These are phyloP conservation scores for Chamaecyparis obtusa DNA, from an alignment of 75 land plant species.

Conservation along the genomic window DNA sequence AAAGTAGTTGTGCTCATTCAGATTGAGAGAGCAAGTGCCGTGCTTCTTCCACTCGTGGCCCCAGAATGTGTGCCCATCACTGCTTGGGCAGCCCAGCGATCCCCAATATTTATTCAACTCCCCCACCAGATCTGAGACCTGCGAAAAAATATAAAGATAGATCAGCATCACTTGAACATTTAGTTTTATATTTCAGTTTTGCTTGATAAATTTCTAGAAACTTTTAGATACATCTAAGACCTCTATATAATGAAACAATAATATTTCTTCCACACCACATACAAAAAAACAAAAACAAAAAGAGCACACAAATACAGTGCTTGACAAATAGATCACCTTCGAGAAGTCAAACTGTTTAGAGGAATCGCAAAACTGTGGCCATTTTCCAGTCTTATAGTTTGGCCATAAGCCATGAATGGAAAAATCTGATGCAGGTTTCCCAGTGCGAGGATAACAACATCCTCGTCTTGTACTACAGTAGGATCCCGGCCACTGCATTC, in stretches of 20 bases:
- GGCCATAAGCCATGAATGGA: constrained; percentile 61
- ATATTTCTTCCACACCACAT: too few species aligned
- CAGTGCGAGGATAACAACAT: constrained; percentile 57
- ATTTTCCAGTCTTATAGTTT: constrained; percentile 34
- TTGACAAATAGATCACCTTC: constrained; percentile 9
- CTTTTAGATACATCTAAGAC: too few species aligned
- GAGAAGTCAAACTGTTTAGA: constrained; percentile 20
- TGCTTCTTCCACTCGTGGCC: constrained; percentile 54
- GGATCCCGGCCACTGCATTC: constrained; percentile 83
- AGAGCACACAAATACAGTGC: too few species aligned
- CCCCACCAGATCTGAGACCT: constrained; percentile 22
- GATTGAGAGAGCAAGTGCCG: constrained; percentile 43
- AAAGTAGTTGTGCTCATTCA: constrained; percentile 31
- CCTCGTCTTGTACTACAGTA: constrained; percentile 48
- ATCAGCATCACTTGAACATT: not conserved
- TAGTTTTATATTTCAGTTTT: too few species aligned
- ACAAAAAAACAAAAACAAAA: too few species aligned
- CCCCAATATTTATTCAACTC: constrained; percentile 42
- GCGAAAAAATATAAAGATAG: not conserved
- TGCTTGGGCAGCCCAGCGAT: constrained; percentile 38
- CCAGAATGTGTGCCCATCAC: constrained; percentile 40
- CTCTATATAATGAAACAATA: too few species aligned
- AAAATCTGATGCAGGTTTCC: constrained; percentile 54
- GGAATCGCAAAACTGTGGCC: constrained; percentile 25
- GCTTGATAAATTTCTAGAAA: too few species aligned